A percentile compares a stretch with the other conserved stretches of the same genome.
Conservation (phyloP, 78 protist species). For the Chrysochromulina parva region DNA sequence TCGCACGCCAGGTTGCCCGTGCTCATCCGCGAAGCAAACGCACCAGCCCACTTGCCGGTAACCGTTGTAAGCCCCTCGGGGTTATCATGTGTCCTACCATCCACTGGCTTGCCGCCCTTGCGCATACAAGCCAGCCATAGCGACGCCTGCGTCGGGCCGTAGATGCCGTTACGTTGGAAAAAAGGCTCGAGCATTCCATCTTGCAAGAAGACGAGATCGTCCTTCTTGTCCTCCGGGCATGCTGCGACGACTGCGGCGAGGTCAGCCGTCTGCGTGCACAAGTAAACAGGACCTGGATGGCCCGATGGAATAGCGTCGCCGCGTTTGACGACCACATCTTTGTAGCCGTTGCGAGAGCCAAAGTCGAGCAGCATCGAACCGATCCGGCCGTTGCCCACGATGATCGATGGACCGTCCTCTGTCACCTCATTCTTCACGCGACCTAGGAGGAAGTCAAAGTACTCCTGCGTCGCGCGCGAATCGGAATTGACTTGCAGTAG, state of each 20-base stretch:
- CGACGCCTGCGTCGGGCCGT: neutral
- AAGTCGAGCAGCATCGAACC: neutral
- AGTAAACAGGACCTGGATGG: neutral
- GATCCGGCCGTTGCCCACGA: neutral
- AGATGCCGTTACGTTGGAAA: neutral
- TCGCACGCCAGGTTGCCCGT: neutral
- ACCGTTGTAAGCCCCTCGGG: neutral
- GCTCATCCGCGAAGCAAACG: neutral
- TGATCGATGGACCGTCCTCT: neutral
- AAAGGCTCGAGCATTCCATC: neutral
- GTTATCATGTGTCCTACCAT: neutral
- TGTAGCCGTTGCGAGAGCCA: neutral
- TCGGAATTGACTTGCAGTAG: neutral
- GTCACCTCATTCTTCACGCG: neutral
- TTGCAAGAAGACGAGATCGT: neutral
- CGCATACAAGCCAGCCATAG: constrained; percentile 1
- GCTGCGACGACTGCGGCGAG: neutral
- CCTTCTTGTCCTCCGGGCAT: neutral
- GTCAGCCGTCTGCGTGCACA: neutral
- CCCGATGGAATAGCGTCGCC: neutral
- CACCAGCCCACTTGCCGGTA: neutral
- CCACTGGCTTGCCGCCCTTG: constrained; percentile 5
- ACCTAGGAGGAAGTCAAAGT: neutral
- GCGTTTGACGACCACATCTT: neutral
- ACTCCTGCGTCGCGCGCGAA: neutral